phyloP scores from a whole-genome alignment of 1,139 yeast species.

The Suhomyces bokatorum region DNA sequence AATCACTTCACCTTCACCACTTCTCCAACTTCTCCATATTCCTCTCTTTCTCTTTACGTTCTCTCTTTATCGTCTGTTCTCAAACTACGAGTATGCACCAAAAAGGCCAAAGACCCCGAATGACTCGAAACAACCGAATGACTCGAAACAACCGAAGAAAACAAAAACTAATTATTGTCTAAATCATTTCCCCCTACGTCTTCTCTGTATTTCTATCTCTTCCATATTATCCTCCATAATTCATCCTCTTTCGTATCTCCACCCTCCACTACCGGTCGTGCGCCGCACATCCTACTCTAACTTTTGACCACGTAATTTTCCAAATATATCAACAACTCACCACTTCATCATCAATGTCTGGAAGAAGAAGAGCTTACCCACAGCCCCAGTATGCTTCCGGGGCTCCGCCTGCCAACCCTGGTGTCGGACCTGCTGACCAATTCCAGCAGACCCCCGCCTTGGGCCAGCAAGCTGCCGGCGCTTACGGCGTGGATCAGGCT shows the following conservation, averaged over 20 bases:
- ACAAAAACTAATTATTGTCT: no score
- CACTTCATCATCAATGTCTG: conserved; percentile 25
- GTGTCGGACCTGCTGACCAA: conserved; percentile 14
- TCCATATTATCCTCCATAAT: no score
- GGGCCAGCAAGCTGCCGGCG: conserved; percentile 10
- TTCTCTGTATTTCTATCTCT: no score
- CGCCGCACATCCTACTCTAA: conserved; percentile 14
- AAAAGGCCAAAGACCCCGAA: no score
- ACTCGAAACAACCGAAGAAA: no score
- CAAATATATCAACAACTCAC: conserved; percentile 5
- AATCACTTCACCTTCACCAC: no score
- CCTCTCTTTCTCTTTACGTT: no score
- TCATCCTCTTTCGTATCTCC: neutral
- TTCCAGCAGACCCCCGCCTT: conserved; percentile 13
- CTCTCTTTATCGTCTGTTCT: no score
- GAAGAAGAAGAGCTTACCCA: conserved; percentile 64
- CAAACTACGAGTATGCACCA: no score
- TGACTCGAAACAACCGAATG: no score
- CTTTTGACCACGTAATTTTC: conserved; percentile 15
- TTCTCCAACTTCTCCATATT: no score
- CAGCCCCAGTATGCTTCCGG: conserved; percentile 58
- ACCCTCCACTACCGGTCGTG: conserved; percentile 3
- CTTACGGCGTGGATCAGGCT: conserved; percentile 35
- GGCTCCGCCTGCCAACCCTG: conserved; percentile 25
- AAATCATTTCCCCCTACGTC: no score